A percentile compares a stretch with the other conserved stretches of the same genome.
Evolutionary conservation across 208 protist species (phyloP).

Genomic region (Leptomonas pyrrhocoris): DNA sequence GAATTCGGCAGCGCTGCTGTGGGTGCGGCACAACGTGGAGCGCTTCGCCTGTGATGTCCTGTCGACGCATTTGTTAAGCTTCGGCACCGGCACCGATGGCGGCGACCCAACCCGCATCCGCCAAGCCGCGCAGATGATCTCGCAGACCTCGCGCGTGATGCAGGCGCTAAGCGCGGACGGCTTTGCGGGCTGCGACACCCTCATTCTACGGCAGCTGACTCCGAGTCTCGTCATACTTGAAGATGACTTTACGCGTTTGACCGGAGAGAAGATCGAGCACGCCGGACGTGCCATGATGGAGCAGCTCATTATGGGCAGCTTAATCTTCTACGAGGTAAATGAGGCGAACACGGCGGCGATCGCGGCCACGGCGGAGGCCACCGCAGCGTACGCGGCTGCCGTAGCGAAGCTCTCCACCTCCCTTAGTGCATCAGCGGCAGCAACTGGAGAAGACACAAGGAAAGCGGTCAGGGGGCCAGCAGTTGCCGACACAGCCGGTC

Average conservation of each 20-base stretch:
- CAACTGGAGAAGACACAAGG: slow-evolving; percentile 1
- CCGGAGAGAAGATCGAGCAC: slow-evolving; percentile 48
- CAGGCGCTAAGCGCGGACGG: slow-evolving; percentile 53
- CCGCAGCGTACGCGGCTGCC: slow-evolving; percentile 28
- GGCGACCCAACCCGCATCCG: slow-evolving; percentile 79
- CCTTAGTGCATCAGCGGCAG: background rate
- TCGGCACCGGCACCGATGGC: slow-evolving; percentile 76
- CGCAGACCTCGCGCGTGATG: slow-evolving; percentile 64
- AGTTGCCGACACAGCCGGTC: background rate
- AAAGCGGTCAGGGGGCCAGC: background rate
- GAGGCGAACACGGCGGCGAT: slow-evolving; percentile 20
- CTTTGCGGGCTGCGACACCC: slow-evolving; percentile 73
- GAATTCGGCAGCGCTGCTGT: slow-evolving; percentile 76
- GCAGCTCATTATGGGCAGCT: slow-evolving; percentile 62
- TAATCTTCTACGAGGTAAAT: slow-evolving; percentile 31
- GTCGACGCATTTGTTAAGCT: slow-evolving; percentile 71
- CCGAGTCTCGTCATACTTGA: slow-evolving; percentile 76
- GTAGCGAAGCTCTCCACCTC: slow-evolving; percentile 8
- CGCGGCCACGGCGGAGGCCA: slow-evolving; percentile 17
- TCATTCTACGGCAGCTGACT: slow-evolving; percentile 69
- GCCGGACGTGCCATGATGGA: slow-evolving; percentile 69
- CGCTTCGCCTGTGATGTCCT: slow-evolving; percentile 74
- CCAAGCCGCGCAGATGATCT: slow-evolving; percentile 64
- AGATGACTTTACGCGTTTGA: slow-evolving; percentile 66
- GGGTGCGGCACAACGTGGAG: slow-evolving; percentile 74